These are phyloP conservation scores for Clohesyomyces aquaticus DNA, from an alignment of 495 filamentous ascomycete species.

Conservation along the genomic window DNA sequence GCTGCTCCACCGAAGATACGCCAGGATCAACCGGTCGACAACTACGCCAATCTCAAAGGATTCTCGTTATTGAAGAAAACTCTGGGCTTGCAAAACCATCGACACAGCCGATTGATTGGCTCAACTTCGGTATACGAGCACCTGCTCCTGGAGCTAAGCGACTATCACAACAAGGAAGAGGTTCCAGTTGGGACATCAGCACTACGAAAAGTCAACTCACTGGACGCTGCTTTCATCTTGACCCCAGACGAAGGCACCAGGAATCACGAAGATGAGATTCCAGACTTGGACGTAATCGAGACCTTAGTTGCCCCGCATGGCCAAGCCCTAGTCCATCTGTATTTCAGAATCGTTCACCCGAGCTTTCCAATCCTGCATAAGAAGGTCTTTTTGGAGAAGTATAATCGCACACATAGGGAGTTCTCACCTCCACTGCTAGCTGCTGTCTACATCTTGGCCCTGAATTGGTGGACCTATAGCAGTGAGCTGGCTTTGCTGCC, in stretches of 20 bases:
- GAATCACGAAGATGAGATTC: constrained; percentile 59
- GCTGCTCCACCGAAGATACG: constrained; percentile 24
- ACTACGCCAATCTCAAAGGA: constrained; percentile 45
- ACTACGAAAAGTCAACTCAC: constrained; percentile 73
- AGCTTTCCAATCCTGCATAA: constrained; percentile 86
- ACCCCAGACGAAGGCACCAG: constrained; percentile 64
- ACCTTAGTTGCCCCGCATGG: constrained; percentile 78
- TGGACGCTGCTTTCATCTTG: constrained; percentile 74
- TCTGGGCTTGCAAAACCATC: constrained; percentile 45
- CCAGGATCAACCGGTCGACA: constrained; percentile 34
- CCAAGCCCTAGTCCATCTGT: constrained; percentile 75
- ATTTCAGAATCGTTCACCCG: constrained; percentile 83
- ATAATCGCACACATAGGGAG: constrained; percentile 71
- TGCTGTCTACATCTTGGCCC: constrained; percentile 82
- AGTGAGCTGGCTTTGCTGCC: constrained; percentile 64
- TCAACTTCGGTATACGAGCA: constrained; percentile 67
- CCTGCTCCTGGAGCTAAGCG: constrained; percentile 66
- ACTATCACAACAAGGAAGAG: constrained; percentile 69
- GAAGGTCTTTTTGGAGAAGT: constrained; percentile 81
- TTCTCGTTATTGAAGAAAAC: constrained; percentile 44
- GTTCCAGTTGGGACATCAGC: constrained; percentile 62
- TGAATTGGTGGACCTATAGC: constrained; percentile 83
- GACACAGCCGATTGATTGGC: constrained; percentile 44
- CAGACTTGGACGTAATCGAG: constrained; percentile 78
- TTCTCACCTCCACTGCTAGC: constrained; percentile 81